These are phyloP conservation scores for Solanum sitiens DNA, from an alignment of 257 asterid species.

Conservation along the genomic window DNA sequence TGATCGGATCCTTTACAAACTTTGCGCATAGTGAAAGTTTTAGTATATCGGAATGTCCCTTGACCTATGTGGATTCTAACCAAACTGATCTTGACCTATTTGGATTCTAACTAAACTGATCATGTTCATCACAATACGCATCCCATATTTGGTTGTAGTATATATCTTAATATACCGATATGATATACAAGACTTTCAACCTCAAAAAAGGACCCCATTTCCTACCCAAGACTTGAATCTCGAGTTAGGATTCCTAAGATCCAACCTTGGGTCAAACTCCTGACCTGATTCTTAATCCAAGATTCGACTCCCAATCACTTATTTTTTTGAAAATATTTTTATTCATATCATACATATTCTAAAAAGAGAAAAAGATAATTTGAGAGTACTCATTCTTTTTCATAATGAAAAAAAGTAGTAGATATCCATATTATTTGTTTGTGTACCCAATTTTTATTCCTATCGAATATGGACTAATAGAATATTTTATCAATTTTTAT, in stretches of 20 bases:
- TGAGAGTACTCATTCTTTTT: neutral
- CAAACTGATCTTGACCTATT: neutral
- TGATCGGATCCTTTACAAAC: neutral
- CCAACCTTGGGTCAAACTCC: neutral
- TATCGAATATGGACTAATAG: too few species aligned
- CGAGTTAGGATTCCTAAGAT: neutral
- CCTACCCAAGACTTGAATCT: neutral
- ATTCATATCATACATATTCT: neutral
- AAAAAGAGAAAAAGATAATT: too few species aligned
- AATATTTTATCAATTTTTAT: neutral
- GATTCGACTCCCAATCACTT: neutral
- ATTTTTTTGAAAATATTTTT: too few species aligned
- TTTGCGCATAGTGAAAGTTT: too few species aligned
- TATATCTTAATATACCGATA: neutral
- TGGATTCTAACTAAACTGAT: neutral
- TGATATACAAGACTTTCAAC: neutral
- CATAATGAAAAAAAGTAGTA: too few species aligned
- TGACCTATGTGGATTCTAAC: neutral
- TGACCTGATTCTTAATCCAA: neutral
- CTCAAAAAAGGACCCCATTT: neutral
- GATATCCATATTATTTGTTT: neutral
- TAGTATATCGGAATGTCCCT: too few species aligned
- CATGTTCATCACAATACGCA: neutral
- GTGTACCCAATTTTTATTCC: neutral
- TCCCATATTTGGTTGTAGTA: neutral